Conservation (phyloP, 257 asterid genomes). For the Parsonsia alboflavescens region DNA sequence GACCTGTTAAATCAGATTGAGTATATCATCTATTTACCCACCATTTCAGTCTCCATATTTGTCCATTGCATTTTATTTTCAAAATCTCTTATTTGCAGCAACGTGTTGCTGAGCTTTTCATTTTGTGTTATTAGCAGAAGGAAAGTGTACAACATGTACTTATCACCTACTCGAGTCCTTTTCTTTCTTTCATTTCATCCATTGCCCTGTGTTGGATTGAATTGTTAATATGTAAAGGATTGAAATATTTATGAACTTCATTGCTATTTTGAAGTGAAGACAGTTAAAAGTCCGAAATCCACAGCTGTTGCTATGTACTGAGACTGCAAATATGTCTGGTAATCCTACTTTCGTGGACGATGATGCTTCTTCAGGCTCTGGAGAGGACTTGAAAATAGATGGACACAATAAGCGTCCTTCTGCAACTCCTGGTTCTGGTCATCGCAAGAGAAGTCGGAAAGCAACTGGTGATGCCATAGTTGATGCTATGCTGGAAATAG, state of each 20-base stretch:
- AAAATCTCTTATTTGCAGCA: not conserved
- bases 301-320: conserved; percentile 34
- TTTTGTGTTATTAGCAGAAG: not conserved
- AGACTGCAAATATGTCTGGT: conserved; percentile 57
- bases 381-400: conserved; percentile 73
- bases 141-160: not conserved
- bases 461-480: conserved; percentile 89
- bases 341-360: conserved; percentile 65
- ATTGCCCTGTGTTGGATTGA: not conserved
- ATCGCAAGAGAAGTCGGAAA: conserved; percentile 81
- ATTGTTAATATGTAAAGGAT: conserved; percentile 7
- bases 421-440: conserved; percentile 48
- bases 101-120: not conserved
- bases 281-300: conserved; percentile 27
- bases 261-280: conserved; percentile 27
- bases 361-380: conserved; percentile 84
- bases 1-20: not conserved
- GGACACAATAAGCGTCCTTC: conserved; percentile 56
- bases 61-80: not conserved
- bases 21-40: not conserved
- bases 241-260: conserved; percentile 20
- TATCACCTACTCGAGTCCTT: not conserved
- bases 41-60: not conserved
- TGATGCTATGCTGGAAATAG: conserved; percentile 93
- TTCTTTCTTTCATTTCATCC: not conserved